phyloP scores from a whole-genome alignment of 1,139 yeast genomes.

The Pichia sp. region DNA sequence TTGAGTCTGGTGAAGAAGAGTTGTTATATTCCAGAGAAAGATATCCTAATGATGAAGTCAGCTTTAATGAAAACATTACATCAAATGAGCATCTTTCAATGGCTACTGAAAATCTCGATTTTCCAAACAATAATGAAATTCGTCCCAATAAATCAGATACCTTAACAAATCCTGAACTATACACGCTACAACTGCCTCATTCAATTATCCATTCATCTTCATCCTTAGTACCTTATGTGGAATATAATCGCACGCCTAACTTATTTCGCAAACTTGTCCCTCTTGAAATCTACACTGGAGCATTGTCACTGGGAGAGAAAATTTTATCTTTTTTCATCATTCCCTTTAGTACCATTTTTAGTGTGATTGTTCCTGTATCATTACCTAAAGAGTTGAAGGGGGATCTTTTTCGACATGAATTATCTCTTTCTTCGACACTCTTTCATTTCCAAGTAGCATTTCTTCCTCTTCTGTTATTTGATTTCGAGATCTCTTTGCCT shows the following conservation, averaged over 20 bases:
- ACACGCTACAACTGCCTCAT: not conserved
- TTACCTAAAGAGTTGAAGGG: slow-evolving; percentile 13
- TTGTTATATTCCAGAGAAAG: too few relatives aligned
- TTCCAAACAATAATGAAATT: not conserved
- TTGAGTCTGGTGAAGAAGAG: too few relatives aligned
- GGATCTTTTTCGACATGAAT: slow-evolving; percentile 14
- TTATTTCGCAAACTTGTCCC: slow-evolving; percentile 21
- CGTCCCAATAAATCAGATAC: not conserved
- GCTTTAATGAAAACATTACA: too few relatives aligned
- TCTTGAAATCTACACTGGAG: slow-evolving; percentile 12
- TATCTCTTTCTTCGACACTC: slow-evolving; percentile 13
- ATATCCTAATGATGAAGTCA: too few relatives aligned
- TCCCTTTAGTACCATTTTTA: slow-evolving; percentile 22
- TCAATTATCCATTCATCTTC: slow-evolving; percentile 3
- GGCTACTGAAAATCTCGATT: not conserved
- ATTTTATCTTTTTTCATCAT: slow-evolving; percentile 17
- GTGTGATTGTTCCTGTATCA: slow-evolving; percentile 25
- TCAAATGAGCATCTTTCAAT: too few relatives aligned
- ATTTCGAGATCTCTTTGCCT: slow-evolving; percentile 10
- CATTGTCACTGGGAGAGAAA: slow-evolving; percentile 15
- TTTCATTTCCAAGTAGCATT: slow-evolving; percentile 24
- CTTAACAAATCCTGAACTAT: not conserved
- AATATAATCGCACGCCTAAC: slow-evolving; percentile 8
- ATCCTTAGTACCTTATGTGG: slow-evolving; percentile 10
- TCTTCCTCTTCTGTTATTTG: slow-evolving; percentile 14